Percentiles rank a stretch among this genome's conserved stretches.
These are phyloP conservation scores for Penicillium sp. DNA, from an alignment of 2,329 filamentous ascomycete genomes.

Conservation along the genomic window DNA sequence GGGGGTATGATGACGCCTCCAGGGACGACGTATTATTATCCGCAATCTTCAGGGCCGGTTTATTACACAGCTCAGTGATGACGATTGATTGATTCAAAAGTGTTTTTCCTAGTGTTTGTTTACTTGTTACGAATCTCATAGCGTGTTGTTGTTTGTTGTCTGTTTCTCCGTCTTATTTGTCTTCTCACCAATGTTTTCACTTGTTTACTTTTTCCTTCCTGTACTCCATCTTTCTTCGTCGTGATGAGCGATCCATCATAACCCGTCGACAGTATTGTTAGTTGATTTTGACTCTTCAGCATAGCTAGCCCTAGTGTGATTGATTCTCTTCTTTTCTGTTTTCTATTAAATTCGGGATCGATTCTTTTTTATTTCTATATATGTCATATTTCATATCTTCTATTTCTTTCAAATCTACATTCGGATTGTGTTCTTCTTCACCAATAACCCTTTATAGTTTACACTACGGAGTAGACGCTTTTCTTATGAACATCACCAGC, in stretches of 20 bases:
- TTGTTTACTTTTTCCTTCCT: neutral
- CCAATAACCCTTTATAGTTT: too few relatives aligned
- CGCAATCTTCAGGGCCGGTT: conserved; percentile 50
- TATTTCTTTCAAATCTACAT: neutral
- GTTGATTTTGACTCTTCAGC: neutral
- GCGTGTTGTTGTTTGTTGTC: conserved; percentile 3
- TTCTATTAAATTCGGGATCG: neutral
- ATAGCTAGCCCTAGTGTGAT: neutral
- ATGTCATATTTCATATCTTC: neutral
- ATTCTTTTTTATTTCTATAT: neutral
- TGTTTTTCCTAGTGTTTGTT: conserved; percentile 12
- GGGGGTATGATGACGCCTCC: conserved; percentile 73
- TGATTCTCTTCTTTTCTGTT: neutral
- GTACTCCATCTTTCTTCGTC: neutral
- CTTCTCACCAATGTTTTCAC: neutral
- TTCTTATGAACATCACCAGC: too few relatives aligned
- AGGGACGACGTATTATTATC: conserved; percentile 49
- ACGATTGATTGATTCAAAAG: neutral
- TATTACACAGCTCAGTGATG: conserved; percentile 54
- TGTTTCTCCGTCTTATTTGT: conserved; percentile 16
- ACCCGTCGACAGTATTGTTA: neutral
- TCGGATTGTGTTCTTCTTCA: neutral
- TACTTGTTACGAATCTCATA: conserved; percentile 14
- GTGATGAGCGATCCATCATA: neutral
- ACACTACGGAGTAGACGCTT: too few relatives aligned